A percentile compares a stretch with the other conserved stretches of the same genome.
phyloP scores from a whole-genome alignment of 2,329 filamentous ascomycete genomes.

The Fusarium abutilonis region DNA sequence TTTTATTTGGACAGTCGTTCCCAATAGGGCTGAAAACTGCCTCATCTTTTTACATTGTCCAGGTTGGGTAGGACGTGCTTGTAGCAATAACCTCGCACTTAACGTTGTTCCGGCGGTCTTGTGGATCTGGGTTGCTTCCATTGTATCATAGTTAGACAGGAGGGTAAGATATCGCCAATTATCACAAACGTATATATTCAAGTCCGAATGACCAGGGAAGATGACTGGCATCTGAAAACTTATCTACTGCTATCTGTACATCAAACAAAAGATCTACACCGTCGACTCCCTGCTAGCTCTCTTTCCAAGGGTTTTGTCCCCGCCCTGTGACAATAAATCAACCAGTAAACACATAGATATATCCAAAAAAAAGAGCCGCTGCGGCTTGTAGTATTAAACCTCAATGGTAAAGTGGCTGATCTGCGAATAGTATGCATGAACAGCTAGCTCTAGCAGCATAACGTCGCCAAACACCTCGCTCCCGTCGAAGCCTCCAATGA shows the following conservation, averaged over 20 bases:
- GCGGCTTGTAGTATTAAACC: constrained; percentile 55
- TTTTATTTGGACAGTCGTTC: constrained; percentile 1
- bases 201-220: constrained; percentile 7
- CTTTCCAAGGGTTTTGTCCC: constrained; percentile 20
- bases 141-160: constrained; percentile 24
- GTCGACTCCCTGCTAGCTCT: constrained; percentile 39
- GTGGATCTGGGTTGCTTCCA: constrained; percentile 13
- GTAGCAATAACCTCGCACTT: constrained; percentile 6
- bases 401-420: constrained; percentile 78
- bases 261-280: constrained; percentile 32
- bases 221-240: constrained; percentile 32
- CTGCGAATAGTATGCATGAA: constrained; percentile 77
- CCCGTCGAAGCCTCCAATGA: constrained; percentile 75
- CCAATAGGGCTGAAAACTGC: neutral
- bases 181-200: neutral
- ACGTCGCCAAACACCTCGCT: constrained; percentile 74
- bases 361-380: constrained; percentile 7
- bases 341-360: constrained; percentile 25
- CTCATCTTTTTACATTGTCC: constrained; percentile 9
- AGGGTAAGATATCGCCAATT: constrained; percentile 3
- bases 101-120: constrained; percentile 1
- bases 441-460: constrained; percentile 72
- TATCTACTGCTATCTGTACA: constrained; percentile 17
- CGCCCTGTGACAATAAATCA: constrained; percentile 24
- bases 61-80: constrained; percentile 1